phyloP scores from a whole-genome alignment of 768 basidiomycete genomes.

The Psilocybe cyanescens region DNA sequence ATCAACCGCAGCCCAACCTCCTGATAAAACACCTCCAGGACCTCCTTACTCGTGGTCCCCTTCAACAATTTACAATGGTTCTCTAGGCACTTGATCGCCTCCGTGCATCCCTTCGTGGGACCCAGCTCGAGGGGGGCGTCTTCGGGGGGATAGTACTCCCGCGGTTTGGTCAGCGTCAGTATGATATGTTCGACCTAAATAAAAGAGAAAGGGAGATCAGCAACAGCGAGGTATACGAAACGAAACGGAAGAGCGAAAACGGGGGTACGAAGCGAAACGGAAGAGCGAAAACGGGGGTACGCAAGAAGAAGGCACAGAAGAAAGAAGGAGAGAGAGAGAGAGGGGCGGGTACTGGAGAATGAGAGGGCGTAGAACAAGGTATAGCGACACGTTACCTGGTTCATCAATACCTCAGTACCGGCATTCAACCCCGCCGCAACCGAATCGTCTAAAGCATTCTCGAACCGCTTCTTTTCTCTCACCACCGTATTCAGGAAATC shows the following conservation, averaged over 20 bases:
- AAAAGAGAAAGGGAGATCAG: no score
- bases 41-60: constrained; percentile 94
- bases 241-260: neutral
- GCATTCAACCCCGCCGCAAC: constrained; percentile 94
- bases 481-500: constrained; percentile 94
- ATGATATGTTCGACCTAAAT: constrained; percentile 92
- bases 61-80: constrained; percentile 90
- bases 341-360: no score
- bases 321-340: neutral
- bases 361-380: no score
- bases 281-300: neutral
- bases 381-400: constrained; percentile 58
- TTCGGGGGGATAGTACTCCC: constrained; percentile 91
- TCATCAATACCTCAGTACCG: constrained; percentile 95
- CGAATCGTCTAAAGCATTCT: constrained; percentile 88
- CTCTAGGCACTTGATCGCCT: constrained; percentile 88
- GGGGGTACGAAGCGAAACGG: neutral
- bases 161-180: constrained; percentile 73
- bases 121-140: constrained; percentile 79
- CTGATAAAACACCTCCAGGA: constrained; percentile 96
- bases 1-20: constrained; percentile 93
- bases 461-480: constrained; percentile 96
- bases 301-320: constrained; percentile 3
- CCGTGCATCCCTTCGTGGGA: constrained; percentile 86
- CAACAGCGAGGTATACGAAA: no score